A percentile compares a stretch with the other conserved stretches of the same genome.
These are phyloP conservation scores for Rhodotorula toruloides DNA, from an alignment of 768 basidiomycete species.

Conservation along the genomic window DNA sequence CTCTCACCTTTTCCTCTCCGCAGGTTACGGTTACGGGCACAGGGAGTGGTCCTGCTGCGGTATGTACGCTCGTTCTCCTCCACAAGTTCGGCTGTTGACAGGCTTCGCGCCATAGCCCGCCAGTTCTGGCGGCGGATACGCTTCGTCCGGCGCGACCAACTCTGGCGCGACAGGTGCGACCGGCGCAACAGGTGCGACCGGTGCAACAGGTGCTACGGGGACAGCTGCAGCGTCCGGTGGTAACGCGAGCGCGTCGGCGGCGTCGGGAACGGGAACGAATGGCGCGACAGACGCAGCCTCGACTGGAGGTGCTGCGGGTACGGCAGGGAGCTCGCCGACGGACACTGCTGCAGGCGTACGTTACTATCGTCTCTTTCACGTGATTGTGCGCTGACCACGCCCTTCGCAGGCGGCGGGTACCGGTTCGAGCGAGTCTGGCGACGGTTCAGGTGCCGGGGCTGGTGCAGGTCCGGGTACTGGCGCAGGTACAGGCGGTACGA, in stretches of 20 bases:
- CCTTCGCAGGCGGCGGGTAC: too few relatives aligned
- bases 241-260: background rate
- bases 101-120: too few relatives aligned
- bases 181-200: too few relatives aligned
- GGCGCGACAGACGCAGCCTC: background rate
- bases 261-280: background rate
- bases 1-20: background rate
- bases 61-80: background rate
- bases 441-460: too few relatives aligned
- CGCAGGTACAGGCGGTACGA: background rate
- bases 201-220: too few relatives aligned
- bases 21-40: constrained; percentile 6
- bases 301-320: background rate
- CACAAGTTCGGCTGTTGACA: background rate
- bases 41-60: background rate
- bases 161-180: too few relatives aligned
- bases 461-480: background rate
- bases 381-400: too few relatives aligned
- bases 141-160: background rate
- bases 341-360: too few relatives aligned
- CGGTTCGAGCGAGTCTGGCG: too few relatives aligned
- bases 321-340: background rate
- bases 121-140: background rate
- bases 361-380: too few relatives aligned
- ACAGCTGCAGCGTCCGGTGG: too few relatives aligned